phyloP scores from a whole-genome alignment of 192 early-diverging fungal species.

The Diversispora epigaea region DNA sequence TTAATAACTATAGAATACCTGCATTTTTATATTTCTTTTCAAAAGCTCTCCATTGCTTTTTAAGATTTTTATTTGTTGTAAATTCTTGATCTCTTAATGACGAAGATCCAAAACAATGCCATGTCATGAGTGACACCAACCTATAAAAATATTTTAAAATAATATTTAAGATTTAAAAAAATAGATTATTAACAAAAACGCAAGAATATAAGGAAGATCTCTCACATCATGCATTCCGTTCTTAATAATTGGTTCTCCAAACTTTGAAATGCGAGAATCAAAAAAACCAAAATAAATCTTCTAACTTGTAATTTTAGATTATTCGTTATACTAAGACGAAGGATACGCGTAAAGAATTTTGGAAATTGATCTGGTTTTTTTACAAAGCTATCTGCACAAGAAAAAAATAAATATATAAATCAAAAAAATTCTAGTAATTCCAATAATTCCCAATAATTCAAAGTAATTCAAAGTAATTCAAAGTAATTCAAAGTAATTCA shows the following conservation, averaged over 20 bases:
- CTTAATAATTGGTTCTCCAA: constrained; percentile 79
- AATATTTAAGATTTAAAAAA: not conserved
- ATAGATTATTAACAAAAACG: not conserved
- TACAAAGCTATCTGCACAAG: constrained; percentile 41
- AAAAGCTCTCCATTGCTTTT: constrained; percentile 66
- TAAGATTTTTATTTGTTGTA: constrained; percentile 54
- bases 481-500: no score
- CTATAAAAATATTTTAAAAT: constrained; percentile 33
- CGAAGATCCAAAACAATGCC: constrained; percentile 63
- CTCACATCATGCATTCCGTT: constrained; percentile 66
- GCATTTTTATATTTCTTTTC: constrained; percentile 50
- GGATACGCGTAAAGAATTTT: constrained; percentile 56
- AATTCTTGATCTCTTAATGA: constrained; percentile 62
- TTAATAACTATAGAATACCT: constrained; percentile 20
- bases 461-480: no score
- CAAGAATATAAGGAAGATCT: not conserved
- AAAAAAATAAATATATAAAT: not conserved
- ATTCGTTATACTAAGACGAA: constrained; percentile 43
- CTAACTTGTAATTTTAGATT: constrained; percentile 39
- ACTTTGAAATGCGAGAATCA: constrained; percentile 82
- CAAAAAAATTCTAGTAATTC: not conserved
- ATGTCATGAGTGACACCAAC: constrained; percentile 71
- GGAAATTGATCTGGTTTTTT: constrained; percentile 52
- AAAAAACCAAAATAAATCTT: constrained; percentile 67
- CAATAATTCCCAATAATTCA: no score